These are phyloP conservation scores for Fusarium sambucinum DNA, from an alignment of 2,329 filamentous ascomycete species.

Conservation along the genomic window DNA sequence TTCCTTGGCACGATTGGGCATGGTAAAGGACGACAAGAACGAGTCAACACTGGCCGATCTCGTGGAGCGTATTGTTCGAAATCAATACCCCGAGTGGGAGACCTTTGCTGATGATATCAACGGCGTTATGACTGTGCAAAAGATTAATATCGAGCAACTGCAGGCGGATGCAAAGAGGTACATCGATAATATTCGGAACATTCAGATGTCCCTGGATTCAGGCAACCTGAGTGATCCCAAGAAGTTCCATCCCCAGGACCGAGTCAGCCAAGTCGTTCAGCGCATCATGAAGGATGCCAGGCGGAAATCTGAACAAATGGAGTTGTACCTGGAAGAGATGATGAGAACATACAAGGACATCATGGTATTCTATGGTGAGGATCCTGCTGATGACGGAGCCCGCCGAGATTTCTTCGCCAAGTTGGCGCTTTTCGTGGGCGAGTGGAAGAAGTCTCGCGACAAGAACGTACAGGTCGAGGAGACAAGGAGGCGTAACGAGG, in stretches of 20 bases:
- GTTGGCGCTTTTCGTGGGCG: conserved; percentile 86
- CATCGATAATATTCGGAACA: conserved; percentile 93
- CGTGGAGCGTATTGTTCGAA: conserved; percentile 94
- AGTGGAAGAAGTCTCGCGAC: conserved; percentile 96
- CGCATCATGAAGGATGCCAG: conserved; percentile 96
- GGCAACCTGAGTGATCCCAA: conserved; percentile 96
- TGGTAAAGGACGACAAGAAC: conserved; percentile 99
- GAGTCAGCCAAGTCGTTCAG: conserved; percentile 91
- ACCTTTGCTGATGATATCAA: conserved; percentile 85
- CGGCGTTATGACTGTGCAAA: conserved; percentile 82
- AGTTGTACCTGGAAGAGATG: conserved; percentile 94
- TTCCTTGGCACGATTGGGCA: conserved; percentile 89
- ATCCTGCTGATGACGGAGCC: conserved; percentile 90
- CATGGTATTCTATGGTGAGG: conserved; percentile 96
- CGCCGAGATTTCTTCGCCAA: conserved; percentile 95
- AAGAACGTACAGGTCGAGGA: conserved; percentile 92
- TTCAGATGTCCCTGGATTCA: conserved; percentile 90
- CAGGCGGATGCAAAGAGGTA: conserved; percentile 89
- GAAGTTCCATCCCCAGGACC: conserved; percentile 97
- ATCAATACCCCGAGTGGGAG: conserved; percentile 97
- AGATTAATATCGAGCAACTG: conserved; percentile 95
- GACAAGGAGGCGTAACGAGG: conserved; percentile 84
- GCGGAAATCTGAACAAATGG: conserved; percentile 95
- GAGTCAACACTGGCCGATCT: conserved; percentile 95
- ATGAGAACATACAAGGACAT: conserved; percentile 91